Evolutionary conservation across 345 rosid genomes (phyloP).

Genomic region (Isatis tinctoria): DNA sequence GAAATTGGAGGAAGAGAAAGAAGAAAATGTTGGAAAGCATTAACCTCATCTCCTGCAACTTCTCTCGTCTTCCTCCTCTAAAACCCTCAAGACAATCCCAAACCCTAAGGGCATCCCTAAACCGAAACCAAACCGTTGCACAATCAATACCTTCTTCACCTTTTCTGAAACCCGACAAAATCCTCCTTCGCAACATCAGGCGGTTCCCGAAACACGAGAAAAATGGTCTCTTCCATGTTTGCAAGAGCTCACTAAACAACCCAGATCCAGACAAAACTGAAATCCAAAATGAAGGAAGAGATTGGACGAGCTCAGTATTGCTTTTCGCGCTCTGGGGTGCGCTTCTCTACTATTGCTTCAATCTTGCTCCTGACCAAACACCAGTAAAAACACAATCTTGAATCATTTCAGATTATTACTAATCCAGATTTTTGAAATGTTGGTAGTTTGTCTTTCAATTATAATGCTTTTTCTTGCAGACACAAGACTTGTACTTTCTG

Average conservation of each 20-base stretch:
- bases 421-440: background rate
- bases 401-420: background rate
- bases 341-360: constrained; percentile 74
- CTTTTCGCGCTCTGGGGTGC: constrained; percentile 68
- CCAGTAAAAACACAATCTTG: constrained; percentile 38
- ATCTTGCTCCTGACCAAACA: constrained; percentile 67
- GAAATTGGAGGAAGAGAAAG: background rate
- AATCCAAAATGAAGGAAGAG: constrained; percentile 35
- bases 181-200: background rate
- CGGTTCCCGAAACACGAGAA: constrained; percentile 7
- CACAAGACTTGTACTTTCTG: constrained; percentile 75
- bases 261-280: constrained; percentile 46
- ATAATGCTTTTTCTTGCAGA: constrained; percentile 37
- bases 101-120: background rate
- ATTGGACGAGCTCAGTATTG: constrained; percentile 77
- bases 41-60: constrained; percentile 57
- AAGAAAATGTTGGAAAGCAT: constrained; percentile 37
- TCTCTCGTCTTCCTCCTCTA: constrained; percentile 36
- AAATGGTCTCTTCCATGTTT: constrained; percentile 29
- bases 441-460: background rate
- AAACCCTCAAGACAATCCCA: constrained; percentile 17
- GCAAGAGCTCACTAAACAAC: constrained; percentile 45
- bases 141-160: constrained; percentile 23
- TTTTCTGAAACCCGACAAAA: constrained; percentile 14
- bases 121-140: background rate